Conservation (phyloP, 2,329 filamentous ascomycete genomes). For the Anisogramma anomala region DNA sequence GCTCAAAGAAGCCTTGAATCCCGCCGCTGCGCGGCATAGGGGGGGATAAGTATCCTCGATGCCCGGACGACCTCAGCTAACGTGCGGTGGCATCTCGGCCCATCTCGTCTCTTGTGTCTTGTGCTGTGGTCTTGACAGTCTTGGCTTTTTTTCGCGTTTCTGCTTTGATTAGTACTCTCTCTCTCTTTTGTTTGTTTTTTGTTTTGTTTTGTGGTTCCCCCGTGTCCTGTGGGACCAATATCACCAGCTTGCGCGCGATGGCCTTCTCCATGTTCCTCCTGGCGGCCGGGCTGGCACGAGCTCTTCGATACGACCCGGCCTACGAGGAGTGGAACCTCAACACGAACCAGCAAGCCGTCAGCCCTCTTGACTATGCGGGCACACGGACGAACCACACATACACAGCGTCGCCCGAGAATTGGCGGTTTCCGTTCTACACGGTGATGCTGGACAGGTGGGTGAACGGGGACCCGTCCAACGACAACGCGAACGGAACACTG, state of each 20-base stretch:
- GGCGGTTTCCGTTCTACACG: constrained; percentile 31
- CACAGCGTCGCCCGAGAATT: constrained; percentile 10
- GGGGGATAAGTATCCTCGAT: background rate
- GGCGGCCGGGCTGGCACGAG: background rate
- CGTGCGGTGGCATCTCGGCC: background rate
- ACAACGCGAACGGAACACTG: constrained; percentile 46
- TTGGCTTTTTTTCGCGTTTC: background rate
- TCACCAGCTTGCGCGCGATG: background rate
- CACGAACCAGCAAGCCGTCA: constrained; percentile 3
- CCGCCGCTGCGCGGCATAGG: background rate
- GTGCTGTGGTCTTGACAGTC: background rate
- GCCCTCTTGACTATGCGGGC: constrained; percentile 10
- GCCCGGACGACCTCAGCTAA: background rate
- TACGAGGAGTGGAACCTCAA: constrained; percentile 12
- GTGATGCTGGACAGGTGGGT: constrained; percentile 50
- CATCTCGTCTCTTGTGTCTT: background rate
- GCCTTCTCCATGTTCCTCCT: background rate
- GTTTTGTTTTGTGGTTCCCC: too few relatives aligned
- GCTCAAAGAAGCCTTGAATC: background rate
- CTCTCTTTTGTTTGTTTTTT: too few relatives aligned
- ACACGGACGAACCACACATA: constrained; percentile 9
- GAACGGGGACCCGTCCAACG: constrained; percentile 50
- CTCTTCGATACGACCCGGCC: constrained; percentile 5
- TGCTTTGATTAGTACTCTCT: background rate
- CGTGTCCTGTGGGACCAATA: background rate